These are phyloP conservation scores for Dissophora ornata DNA, from an alignment of 192 early-diverging fungal genomes.

Conservation along the genomic window DNA sequence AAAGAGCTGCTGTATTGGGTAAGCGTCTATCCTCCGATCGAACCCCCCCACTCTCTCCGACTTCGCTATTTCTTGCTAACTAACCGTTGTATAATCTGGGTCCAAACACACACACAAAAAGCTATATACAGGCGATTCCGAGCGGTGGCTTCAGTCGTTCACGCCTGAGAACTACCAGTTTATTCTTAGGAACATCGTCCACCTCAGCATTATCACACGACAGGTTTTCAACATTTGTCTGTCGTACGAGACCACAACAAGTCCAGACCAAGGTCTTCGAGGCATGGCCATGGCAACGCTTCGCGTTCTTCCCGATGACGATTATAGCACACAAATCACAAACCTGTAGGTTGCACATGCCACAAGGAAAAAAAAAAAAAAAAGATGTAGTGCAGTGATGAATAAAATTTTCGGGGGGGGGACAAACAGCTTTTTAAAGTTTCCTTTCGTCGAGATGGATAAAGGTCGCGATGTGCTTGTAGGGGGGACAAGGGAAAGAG, in stretches of 20 bases:
- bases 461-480: no score
- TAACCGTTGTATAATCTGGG: no score
- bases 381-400: no score
- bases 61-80: background rate
- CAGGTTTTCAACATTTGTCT: slow-evolving; percentile 15
- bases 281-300: slow-evolving; percentile 9
- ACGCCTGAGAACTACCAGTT: slow-evolving; percentile 11
- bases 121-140: slow-evolving; percentile 18
- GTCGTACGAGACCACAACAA: slow-evolving; percentile 7
- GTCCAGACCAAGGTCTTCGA: background rate
- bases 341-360: background rate
- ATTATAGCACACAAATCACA: background rate
- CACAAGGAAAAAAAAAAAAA: no score
- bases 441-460: no score
- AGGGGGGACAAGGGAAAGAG: background rate
- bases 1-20: slow-evolving; percentile 26
- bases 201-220: slow-evolving; percentile 15
- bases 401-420: no score
- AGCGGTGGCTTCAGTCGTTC: slow-evolving; percentile 22
- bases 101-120: no score
- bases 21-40: background rate
- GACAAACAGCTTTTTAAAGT: no score
- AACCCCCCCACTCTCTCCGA: background rate
- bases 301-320: background rate
- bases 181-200: slow-evolving; percentile 24